Evolutionary conservation across 345 rosid genomes (phyloP), one percentile per base, ranked within the genome.

Genomic region (Anastatica hierochuntica): DNA sequence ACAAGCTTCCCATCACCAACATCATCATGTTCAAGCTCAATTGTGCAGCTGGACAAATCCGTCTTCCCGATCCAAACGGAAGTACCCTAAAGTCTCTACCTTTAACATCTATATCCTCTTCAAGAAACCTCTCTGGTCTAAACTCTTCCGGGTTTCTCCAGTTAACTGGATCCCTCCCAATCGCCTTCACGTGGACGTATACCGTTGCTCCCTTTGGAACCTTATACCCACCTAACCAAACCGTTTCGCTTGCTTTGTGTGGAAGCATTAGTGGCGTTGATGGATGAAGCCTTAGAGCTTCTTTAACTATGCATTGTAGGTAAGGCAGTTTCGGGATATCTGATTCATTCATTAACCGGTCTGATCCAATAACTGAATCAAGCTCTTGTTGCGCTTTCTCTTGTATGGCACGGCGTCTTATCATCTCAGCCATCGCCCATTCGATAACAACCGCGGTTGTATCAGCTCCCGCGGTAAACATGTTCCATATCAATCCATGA

Each of bases 251-350:
- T 33, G 76, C 78, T 49, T 42, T 69, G 31, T 78, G 80, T 0
- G 83, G 83, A 21, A 75, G 76, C 78, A 78, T 70, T 43, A 73
- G 18, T 2, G 74, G 76, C 2, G 76, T 78, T 20, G 80, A 74
- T 0, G 76, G 80, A 63, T 78, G 80, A 43, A 75, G 60, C 7
- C 80, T 14, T 5, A 78, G 36, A 30, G 62, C 73, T 49, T 78
- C 80, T 47, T 73, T 75, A 1, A 64, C 71, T 1, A 50, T n/a
- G 4, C 74, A 66, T 14, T 76, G 70, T 0, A 78, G 49, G 42
- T 75, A 78, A 4, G 78, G 63, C 0, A 75, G 55, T 5, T 62
- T 73, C 0, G 34, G 10, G 5, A 72, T 68, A 34, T 78, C 84
- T 1, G 57, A 41, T 37, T 75, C 84, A 14, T 36, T 43, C 38